Percentiles rank a stretch among this genome's conserved stretches.
Evolutionary conservation across 768 basidiomycete species (phyloP).

Genomic region (Lactarius evosmus): DNA sequence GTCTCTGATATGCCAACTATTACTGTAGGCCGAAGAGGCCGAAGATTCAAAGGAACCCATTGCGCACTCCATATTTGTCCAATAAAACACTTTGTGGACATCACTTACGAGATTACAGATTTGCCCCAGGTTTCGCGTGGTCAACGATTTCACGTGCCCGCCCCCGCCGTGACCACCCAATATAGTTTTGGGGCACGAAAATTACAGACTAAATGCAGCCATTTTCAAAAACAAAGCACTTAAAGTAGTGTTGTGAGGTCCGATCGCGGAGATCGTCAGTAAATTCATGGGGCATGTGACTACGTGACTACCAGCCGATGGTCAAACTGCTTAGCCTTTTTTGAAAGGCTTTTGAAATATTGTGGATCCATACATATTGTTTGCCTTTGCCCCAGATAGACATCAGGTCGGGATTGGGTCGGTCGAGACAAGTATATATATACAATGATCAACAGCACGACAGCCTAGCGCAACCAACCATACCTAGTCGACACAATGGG

Average conservation of each 20-base stretch:
- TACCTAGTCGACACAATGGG: constrained; percentile 7
- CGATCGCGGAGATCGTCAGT: neutral
- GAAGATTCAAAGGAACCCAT: constrained; percentile 10
- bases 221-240: too few species aligned
- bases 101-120: constrained; percentile 1
- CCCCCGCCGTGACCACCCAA: too few species aligned
- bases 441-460: constrained; percentile 15
- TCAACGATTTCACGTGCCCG: neutral
- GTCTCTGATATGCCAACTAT: neutral
- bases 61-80: constrained; percentile 4
- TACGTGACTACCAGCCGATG: neutral
- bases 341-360: too few species aligned
- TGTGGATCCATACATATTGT: neutral
- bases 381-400: neutral
- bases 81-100: neutral
- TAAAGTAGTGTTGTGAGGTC: neutral
- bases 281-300: neutral
- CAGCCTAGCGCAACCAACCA: constrained; percentile 12
- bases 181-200: neutral
- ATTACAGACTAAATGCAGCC: neutral
- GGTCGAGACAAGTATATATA: constrained; percentile 5
- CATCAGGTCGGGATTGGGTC: constrained; percentile 5
- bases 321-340: neutral
- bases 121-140: neutral
- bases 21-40: too few species aligned